phyloP scores from a whole-genome alignment of 164 flowering plant species.

The Chimonanthus salicifolius region DNA sequence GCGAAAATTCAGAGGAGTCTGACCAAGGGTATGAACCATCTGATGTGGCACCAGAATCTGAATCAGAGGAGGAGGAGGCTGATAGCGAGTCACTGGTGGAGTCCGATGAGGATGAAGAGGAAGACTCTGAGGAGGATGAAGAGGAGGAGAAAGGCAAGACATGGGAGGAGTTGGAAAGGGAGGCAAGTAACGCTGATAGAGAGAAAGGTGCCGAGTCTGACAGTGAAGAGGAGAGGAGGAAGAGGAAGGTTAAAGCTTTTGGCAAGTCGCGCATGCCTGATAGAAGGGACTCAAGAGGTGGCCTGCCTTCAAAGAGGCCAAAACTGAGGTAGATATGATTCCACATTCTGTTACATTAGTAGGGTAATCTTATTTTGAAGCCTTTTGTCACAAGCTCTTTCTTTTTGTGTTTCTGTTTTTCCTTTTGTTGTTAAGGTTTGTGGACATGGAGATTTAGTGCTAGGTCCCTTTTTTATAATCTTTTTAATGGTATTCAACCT shows the following conservation, averaged over 20 bases:
- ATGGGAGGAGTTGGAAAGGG: constrained; percentile 92
- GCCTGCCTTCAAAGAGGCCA: constrained; percentile 36
- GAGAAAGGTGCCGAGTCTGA: constrained; percentile 73
- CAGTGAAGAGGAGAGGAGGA: constrained; percentile 71
- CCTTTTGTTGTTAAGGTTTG: no score
- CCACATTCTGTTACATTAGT: neutral
- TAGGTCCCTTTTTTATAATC: no score
- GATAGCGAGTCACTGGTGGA: constrained; percentile 79
- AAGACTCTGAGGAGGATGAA: constrained; percentile 58
- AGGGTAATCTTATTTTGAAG: neutral
- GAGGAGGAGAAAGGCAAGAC: constrained; percentile 83
- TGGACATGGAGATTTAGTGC: no score
- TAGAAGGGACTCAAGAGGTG: constrained; percentile 21
- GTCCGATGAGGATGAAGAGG: constrained; percentile 50
- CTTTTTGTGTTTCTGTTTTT: neutral
- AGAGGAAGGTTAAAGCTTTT: constrained; percentile 67
- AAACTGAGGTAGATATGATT: constrained; percentile 31
- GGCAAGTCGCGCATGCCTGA: constrained; percentile 52
- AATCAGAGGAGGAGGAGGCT: constrained; percentile 51
- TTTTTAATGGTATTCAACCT: no score
- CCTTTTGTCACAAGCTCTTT: neutral
- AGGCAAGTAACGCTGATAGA: constrained; percentile 79
- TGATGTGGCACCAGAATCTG: constrained; percentile 57
- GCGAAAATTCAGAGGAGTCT: constrained; percentile 62
- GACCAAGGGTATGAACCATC: constrained; percentile 76